phyloP scores from a whole-genome alignment of 2,329 filamentous ascomycete species.

The Trichoderma oligosporum region DNA sequence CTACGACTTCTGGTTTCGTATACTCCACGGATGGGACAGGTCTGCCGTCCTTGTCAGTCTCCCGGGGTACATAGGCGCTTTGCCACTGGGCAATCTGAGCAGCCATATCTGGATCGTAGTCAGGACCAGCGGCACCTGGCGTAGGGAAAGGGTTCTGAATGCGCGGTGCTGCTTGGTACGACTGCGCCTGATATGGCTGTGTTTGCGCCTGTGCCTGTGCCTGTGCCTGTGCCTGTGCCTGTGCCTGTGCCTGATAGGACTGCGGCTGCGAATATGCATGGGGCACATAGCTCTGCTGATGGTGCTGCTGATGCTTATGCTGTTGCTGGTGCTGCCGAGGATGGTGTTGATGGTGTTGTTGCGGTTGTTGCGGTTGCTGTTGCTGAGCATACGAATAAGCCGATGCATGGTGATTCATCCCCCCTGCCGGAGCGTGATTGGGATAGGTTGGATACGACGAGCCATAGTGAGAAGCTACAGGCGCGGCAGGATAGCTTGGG shows the following conservation, averaged over 20 bases:
- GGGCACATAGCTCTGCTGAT: constrained; percentile 29
- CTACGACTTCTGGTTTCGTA: constrained; percentile 36
- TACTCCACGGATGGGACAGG: constrained; percentile 29
- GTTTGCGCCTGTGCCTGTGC: constrained; percentile 31
- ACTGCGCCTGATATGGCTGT: constrained; percentile 31
- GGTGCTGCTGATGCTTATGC: constrained; percentile 30
- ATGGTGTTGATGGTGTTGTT: constrained; percentile 28
- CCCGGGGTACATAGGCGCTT: constrained; percentile 73
- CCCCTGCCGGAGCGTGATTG: constrained; percentile 23
- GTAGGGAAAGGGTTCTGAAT: constrained; percentile 79
- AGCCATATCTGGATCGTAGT: constrained; percentile 74
- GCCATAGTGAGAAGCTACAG: constrained; percentile 44
- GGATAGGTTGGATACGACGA: constrained; percentile 40
- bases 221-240: constrained; percentile 21
- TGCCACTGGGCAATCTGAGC: constrained; percentile 95
- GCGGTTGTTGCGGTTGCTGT: constrained; percentile 28
- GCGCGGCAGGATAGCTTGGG: constrained; percentile 32
- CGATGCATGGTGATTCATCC: constrained; percentile 29
- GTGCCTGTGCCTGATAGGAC: constrained; percentile 26
- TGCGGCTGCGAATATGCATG: constrained; percentile 25
- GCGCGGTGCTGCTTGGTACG: constrained; percentile 56
- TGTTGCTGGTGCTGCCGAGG: constrained; percentile 26
- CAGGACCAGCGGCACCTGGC: constrained; percentile 45
- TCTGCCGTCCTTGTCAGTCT: constrained; percentile 39
- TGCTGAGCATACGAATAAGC: constrained; percentile 28